phyloP scores from a whole-genome alignment of 2,329 filamentous ascomycete species.

The Ilyonectria mors-panacis region DNA sequence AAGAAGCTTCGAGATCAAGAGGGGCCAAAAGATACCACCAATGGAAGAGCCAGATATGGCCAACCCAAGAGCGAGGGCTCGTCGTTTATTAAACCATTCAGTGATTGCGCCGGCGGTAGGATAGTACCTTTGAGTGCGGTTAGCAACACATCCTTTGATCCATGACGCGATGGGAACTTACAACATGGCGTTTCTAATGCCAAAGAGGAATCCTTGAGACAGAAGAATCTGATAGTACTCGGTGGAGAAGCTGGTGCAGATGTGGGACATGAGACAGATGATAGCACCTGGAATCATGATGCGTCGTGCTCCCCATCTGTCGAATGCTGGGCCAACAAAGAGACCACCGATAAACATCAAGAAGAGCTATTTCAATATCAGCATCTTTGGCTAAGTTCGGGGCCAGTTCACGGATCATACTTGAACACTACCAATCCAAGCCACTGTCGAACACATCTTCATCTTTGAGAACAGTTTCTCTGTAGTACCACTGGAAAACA shows the following conservation, averaged over 20 bases:
- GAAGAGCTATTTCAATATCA: constrained; percentile 49
- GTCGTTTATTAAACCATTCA: constrained; percentile 51
- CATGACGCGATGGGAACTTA: constrained; percentile 39
- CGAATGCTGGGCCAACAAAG: constrained; percentile 57
- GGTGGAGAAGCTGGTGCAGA: constrained; percentile 51
- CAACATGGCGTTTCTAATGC: constrained; percentile 57
- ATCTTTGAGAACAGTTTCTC: constrained; percentile 48
- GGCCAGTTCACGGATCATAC: constrained; percentile 23
- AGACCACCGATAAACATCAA: constrained; percentile 57
- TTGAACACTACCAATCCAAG: constrained; percentile 59
- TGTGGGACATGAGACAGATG: constrained; percentile 56
- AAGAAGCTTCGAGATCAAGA: constrained; percentile 43
- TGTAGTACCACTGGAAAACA: constrained; percentile 63
- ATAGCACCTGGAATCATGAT: constrained; percentile 55
- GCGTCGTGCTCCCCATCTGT: constrained; percentile 55
- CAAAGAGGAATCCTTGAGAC: constrained; percentile 59
- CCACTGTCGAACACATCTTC: constrained; percentile 50
- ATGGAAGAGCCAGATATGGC: constrained; percentile 51
- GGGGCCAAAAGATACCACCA: constrained; percentile 51
- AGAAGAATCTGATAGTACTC: constrained; percentile 57
- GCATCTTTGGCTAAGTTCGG: neutral
- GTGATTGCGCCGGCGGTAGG: constrained; percentile 51
- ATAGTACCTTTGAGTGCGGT: constrained; percentile 32
- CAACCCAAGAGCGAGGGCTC: constrained; percentile 51
- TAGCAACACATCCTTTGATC: neutral